Conservation (phyloP, 2,329 filamentous ascomycete genomes). For the Albifimbria verrucaria region DNA sequence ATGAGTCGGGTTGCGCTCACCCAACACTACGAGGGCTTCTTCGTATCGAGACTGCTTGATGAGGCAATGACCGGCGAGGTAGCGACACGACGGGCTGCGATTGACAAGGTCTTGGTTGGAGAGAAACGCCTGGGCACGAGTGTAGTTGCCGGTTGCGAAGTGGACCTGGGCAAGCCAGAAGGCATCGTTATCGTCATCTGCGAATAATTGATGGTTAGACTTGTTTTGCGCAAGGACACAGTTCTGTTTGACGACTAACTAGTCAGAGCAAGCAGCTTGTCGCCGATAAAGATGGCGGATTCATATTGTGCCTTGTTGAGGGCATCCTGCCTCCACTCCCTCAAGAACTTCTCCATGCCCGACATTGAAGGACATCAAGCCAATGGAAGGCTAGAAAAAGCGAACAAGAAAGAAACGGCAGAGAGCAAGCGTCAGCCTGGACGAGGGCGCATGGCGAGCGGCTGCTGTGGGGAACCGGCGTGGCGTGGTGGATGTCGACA, state of each 20-base stretch:
- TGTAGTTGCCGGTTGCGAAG: constrained; percentile 93
- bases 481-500: not conserved
- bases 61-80: constrained; percentile 89
- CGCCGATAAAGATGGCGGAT: constrained; percentile 92
- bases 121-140: constrained; percentile 82
- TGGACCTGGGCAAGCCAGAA: constrained; percentile 99
- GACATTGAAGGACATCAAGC: not conserved
- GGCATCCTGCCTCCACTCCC: constrained; percentile 93
- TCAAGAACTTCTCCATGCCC: constrained; percentile 85
- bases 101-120: constrained; percentile 77
- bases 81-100: constrained; percentile 82
- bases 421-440: not conserved
- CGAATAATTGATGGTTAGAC: constrained; percentile 6
- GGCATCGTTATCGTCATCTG: constrained; percentile 89
- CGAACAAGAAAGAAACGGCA: not conserved
- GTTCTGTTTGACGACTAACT: constrained; percentile 53
- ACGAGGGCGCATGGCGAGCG: not conserved
- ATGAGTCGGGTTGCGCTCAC: constrained; percentile 91
- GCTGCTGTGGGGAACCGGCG: not conserved
- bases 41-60: constrained; percentile 90
- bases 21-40: constrained; percentile 80
- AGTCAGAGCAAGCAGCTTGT: constrained; percentile 92
- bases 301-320: constrained; percentile 96
- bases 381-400: not conserved
- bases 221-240: constrained; percentile 2